Evolutionary conservation across 1,284 basidiomycete species (phyloP).

Genomic region (Ganoderma resinaceum): DNA sequence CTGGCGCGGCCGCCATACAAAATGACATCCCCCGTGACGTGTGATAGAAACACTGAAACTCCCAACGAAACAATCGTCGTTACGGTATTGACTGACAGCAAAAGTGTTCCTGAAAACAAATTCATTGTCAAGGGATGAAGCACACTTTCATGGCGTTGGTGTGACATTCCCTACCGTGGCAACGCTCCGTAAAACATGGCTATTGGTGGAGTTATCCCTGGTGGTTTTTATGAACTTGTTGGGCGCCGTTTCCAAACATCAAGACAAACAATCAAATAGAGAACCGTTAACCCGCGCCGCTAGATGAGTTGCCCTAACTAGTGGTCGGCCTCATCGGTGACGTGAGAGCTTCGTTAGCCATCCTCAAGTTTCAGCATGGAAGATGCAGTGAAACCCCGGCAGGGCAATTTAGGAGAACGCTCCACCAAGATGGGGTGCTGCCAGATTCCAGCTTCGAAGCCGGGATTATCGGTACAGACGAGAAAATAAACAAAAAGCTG

Average conservation of each 20-base stretch:
- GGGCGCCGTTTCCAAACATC: background rate
- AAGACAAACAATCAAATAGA: background rate
- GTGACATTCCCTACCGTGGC: background rate
- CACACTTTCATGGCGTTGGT: background rate
- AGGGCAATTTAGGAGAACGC: background rate
- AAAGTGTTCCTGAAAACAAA: background rate
- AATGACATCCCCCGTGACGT: background rate
- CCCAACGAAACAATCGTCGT: background rate
- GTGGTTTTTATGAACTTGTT: background rate
- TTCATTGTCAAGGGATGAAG: background rate
- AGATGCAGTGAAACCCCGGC: background rate
- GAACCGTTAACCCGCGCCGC: background rate
- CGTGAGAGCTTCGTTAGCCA: background rate
- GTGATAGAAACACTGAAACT: background rate
- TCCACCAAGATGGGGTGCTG: background rate
- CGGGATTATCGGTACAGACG: background rate
- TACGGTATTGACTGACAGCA: background rate
- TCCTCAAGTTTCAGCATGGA: background rate
- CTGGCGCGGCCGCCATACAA: background rate
- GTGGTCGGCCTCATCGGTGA: background rate
- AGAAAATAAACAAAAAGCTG: background rate
- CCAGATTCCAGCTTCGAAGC: background rate
- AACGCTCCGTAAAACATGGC: background rate
- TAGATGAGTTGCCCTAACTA: background rate
- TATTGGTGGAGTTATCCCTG: background rate